Base-by-base conservation (phyloP, 164 flowering plant species). In the Santalum album region DNA sequence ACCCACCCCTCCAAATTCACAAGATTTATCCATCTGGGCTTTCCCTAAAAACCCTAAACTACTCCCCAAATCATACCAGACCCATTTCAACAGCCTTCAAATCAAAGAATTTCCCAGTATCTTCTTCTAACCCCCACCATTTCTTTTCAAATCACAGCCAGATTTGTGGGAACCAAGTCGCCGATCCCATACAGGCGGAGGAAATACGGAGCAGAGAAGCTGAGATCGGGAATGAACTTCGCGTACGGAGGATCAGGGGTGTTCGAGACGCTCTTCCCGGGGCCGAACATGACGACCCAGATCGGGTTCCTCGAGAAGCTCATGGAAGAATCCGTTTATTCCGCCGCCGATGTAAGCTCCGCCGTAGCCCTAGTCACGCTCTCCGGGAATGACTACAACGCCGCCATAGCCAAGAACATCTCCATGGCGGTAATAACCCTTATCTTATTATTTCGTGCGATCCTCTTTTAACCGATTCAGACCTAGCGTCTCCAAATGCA, bases 241-340 rank as follows among this genome's bases (percentile, higher is more conserved):
- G 86, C 86, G 0, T 60, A 66, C 25, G 86, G 83, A 26, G 86
- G 86, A 64, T 69, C 81, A 1, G 86, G 83, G 10, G 81, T 76
- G 1, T 80, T 80, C 65, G 39, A 69, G 42, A 78, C 81, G 42
- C 16, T 55, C 46, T 63, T 49, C 10, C 38, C 39, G 9, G 65
- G 48, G 18, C 81, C 83, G 14, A 81, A 78, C 62, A 67, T 81
- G 70, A 71, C 83, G 0, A 43, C 63, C 50, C 86, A 78, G 51
- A 73, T 81, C 27, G 58, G 66, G 46, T 56, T 54, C 7, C 69
- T 81, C 22, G 66, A 76, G 56, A 60, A 59, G 25, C 49, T 72
- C 18, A 7, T 76, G 19, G 39, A 72, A 2, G 51, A 70, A 35
- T 56, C 62, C 15, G 39, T 51, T 22, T 72, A 45, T 49, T 49